phyloP scores from a whole-genome alignment of 2,329 filamentous ascomycete species.

The Diaporthe helianthi region DNA sequence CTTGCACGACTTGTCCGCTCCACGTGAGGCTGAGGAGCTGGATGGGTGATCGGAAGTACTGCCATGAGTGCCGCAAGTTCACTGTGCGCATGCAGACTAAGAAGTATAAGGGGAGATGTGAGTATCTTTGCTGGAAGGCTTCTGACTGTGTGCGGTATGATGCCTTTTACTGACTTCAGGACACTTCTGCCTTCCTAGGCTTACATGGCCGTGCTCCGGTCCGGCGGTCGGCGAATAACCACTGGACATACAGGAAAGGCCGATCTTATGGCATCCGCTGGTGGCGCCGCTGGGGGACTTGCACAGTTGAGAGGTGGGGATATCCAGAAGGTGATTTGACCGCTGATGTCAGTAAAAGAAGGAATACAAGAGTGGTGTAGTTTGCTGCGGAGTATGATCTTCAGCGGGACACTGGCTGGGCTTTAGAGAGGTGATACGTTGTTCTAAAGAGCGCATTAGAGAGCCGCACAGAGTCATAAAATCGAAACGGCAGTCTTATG shows the following conservation, averaged over 20 bases:
- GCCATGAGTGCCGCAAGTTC: background rate
- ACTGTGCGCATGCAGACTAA: background rate
- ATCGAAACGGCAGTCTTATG: too few species aligned
- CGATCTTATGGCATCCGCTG: background rate
- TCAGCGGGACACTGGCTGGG: background rate
- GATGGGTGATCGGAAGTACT: background rate
- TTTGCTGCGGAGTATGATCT: background rate
- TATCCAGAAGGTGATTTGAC: background rate
- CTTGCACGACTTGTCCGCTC: background rate
- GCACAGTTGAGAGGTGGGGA: background rate
- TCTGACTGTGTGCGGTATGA: background rate
- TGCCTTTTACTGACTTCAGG: background rate
- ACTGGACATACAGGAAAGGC: background rate
- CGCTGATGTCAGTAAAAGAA: background rate
- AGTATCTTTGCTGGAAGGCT: background rate
- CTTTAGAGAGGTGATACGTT: background rate
- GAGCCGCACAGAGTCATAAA: too few species aligned
- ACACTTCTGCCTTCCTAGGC: background rate
- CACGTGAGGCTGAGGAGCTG: background rate
- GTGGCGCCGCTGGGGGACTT: background rate
- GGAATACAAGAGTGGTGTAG: background rate
- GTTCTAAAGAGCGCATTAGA: background rate
- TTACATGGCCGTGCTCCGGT: background rate
- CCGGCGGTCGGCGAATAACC: background rate
- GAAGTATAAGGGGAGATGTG: background rate